A percentile compares a stretch with the other conserved stretches of the same genome.
Evolutionary conservation across 805 yeast species (phyloP).

Genomic region (Starmerella vitae): DNA sequence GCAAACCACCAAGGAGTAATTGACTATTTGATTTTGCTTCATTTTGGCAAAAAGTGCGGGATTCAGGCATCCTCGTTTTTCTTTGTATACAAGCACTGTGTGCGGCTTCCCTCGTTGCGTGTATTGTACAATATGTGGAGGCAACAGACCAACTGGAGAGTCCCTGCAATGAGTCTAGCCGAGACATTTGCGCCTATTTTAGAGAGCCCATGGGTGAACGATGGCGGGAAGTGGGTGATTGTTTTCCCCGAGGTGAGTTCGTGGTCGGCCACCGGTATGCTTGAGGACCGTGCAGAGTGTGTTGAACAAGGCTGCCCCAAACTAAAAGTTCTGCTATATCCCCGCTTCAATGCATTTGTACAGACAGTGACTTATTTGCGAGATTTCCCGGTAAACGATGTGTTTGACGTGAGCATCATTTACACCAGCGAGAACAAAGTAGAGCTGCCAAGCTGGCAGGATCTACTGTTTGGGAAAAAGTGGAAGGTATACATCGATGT

Average conservation of each 20-base stretch:
- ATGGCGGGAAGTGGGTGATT: constrained; percentile 37
- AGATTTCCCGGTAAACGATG: constrained; percentile 19
- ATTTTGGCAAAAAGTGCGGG: constrained; percentile 24
- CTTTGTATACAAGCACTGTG: constrained; percentile 29
- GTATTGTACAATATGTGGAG: constrained; percentile 12
- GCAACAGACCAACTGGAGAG: constrained; percentile 24
- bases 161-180: constrained; percentile 12
- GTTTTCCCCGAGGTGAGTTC: constrained; percentile 73
- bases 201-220: constrained; percentile 11
- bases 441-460: constrained; percentile 9
- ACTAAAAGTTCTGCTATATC: constrained; percentile 54
- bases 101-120: constrained; percentile 15
- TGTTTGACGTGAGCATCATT: constrained; percentile 45
- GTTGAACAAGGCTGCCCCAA: constrained; percentile 47
- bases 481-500: constrained; percentile 18
- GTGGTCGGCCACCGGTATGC: constrained; percentile 22
- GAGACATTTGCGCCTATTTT: constrained; percentile 12
- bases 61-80: constrained; percentile 27
- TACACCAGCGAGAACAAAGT: constrained; percentile 25
- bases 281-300: constrained; percentile 42
- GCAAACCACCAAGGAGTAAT: constrained; percentile 57
- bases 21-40: constrained; percentile 46
- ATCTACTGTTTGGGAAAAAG: constrained; percentile 8
- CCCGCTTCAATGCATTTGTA: constrained; percentile 39
- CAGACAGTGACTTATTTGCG: constrained; percentile 22